Base-by-base conservation (phyloP, 352 stramenopile genomes). In the Globisporangium carolinianum region DNA sequence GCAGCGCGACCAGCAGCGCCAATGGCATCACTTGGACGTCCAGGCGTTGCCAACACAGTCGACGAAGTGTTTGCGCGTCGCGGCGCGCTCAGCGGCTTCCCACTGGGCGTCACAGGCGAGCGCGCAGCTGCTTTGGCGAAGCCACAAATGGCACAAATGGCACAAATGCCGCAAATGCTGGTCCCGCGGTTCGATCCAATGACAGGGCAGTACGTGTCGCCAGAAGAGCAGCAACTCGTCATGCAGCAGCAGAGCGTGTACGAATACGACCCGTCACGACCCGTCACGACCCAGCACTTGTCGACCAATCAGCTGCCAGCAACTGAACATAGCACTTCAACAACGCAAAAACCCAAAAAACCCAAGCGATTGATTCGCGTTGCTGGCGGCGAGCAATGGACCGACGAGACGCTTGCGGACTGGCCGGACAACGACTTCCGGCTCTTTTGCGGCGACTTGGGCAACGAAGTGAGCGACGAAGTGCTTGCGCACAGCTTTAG, bases 361-460 rank as follows among this genome's bases (percentile, higher is more conserved):
- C 46, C 60, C 4, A 94, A 91, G 57, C 69, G 74, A 42, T 72
- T 83, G 37, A 35, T 94, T 32, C 71, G 84, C 50, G 73, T 91
- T 60, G 84, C 76, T 9, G 82, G 82, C 1, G 94, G 93, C 8
- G 75, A 97, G 59, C 80, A 96, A 6, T 98, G 94, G 93, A 84
- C 94, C 24, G 95, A 99, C 63, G 53, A 66, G 39, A 97, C 91
- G 32, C 73, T 99, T 15, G 76, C 77, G 6, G 90, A 98, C 57
- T 99, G 94, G 94, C 95, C 95, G 0, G 86, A 97, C 17, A 98
- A 98, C 68, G 95, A 99, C 68, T 98, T 97, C 71, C 87, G 95
- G 2, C 71, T 99, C 14, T 99, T 98, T 67, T 93, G 97, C 38
- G 96, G 96, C 24, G 95, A 99, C 57, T 60, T 99, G 38, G 88